Percentiles rank a stretch among this genome's conserved stretches.
Evolutionary conservation across 2,329 filamentous ascomycete genomes (phyloP).

Genomic region (Botrytis medusae): DNA sequence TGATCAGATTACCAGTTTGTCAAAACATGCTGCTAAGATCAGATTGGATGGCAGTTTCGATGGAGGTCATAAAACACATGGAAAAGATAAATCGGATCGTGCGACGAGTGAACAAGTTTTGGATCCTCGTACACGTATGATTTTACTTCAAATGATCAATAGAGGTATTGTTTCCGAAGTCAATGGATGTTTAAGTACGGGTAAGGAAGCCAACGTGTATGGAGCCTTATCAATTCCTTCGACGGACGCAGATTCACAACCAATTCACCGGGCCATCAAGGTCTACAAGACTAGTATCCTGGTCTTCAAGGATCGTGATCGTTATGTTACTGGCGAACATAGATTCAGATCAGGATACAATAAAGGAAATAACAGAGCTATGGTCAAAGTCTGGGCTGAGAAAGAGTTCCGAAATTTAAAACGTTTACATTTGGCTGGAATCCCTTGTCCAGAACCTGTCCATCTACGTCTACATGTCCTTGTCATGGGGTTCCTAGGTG

Average conservation of each 20-base stretch:
- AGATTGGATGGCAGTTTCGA: constrained; percentile 62
- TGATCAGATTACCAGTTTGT: constrained; percentile 82
- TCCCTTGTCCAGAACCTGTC: constrained; percentile 87
- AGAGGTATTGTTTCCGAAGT: constrained; percentile 85
- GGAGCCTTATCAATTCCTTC: constrained; percentile 70
- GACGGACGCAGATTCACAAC: constrained; percentile 50
- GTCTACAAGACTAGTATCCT: constrained; percentile 98
- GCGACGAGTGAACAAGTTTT: constrained; percentile 94
- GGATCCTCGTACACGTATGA: constrained; percentile 92
- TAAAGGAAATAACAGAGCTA: constrained; percentile 91
- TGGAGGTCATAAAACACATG: constrained; percentile 56
- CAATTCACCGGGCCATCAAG: constrained; percentile 84
- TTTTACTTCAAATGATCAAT: constrained; percentile 94
- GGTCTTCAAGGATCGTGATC: constrained; percentile 95
- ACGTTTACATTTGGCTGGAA: constrained; percentile 77
- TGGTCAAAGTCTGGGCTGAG: constrained; percentile 98
- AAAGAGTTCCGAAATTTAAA: constrained; percentile 96
- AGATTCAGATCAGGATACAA: constrained; percentile 88
- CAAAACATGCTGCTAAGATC: constrained; percentile 83
- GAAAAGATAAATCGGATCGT: constrained; percentile 87
- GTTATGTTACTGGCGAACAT: constrained; percentile 93
- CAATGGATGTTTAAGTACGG: constrained; percentile 92
- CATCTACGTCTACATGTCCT: constrained; percentile 91
- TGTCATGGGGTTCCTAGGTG: constrained; percentile 91
- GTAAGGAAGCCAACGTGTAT: constrained; percentile 98